Conservation (phyloP, 2,329 filamentous ascomycete species). For the Diaporthe citriasiana region DNA sequence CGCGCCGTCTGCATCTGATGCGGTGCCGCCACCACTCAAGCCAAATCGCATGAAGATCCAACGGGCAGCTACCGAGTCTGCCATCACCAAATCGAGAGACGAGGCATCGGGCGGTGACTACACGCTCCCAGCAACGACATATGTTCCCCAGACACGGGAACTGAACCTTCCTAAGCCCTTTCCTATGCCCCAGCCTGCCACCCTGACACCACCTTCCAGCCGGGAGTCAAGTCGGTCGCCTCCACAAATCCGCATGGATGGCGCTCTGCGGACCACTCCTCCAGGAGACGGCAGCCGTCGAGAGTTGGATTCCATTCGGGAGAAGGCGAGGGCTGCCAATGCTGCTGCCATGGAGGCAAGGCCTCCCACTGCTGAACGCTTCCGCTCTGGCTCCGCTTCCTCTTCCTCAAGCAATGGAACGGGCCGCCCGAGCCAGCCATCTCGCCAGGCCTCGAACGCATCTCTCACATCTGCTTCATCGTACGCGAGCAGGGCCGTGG, state of each 20-base stretch:
- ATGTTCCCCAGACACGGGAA: slow-evolving; percentile 35
- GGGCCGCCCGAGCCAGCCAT: slow-evolving; percentile 32
- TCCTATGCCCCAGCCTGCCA: slow-evolving; percentile 38
- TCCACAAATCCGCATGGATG: slow-evolving; percentile 38
- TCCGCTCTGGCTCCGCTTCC: slow-evolving; percentile 39
- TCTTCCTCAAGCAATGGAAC: slow-evolving; percentile 33
- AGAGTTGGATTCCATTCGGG: slow-evolving; percentile 41
- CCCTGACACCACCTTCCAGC: slow-evolving; percentile 40
- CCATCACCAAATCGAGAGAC: slow-evolving; percentile 23
- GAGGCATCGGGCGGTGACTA: slow-evolving; percentile 26
- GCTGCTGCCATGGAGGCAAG: slow-evolving; percentile 27
- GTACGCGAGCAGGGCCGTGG: slow-evolving; percentile 10
- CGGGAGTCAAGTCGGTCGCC: slow-evolving; percentile 40
- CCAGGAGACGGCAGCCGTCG: slow-evolving; percentile 40
- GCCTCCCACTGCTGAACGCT: slow-evolving; percentile 36
- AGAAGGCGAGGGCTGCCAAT: slow-evolving; percentile 37
- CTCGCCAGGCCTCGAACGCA: slow-evolving; percentile 38
- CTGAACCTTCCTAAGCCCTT: slow-evolving; percentile 35
- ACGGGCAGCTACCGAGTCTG: slow-evolving; percentile 39
- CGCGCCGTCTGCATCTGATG: slow-evolving; percentile 16
- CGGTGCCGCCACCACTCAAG: slow-evolving; percentile 36
- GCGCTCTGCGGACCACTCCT: slow-evolving; percentile 38
- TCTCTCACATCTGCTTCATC: slow-evolving; percentile 31
- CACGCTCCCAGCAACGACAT: slow-evolving; percentile 40
- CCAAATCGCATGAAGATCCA: slow-evolving; percentile 32